Evolutionary conservation across 2,329 filamentous ascomycete species (phyloP), one percentile per base, ranked within the genome.

Genomic region (Aspergillus persii): DNA sequence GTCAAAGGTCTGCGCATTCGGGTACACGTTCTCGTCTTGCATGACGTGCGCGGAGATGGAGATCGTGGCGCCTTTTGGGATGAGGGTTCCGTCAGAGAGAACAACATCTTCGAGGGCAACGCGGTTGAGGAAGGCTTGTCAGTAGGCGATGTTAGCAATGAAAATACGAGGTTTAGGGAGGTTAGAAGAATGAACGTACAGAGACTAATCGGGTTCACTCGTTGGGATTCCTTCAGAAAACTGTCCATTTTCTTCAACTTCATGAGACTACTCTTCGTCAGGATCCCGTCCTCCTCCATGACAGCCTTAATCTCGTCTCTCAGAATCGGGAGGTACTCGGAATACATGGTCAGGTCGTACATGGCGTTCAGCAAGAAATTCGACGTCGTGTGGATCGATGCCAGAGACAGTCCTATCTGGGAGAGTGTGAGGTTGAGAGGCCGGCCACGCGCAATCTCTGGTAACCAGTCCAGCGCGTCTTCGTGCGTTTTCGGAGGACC

Each of bases 291-390:
- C 2, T 74, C 71, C 31, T 74, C 69, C 18, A 83, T 66, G 5
- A 81, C 74, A 1, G 73, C 70, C 2, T 72, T 65, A 6, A 82
- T 79, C 63, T 87, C 84, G 23, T 83, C 76, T 1, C 84, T 79
- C 1, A 86, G 69, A 9, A 80, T 77, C 4, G 81, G 73, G 36
- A 83, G 70, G 63, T 82, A 76, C 31, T 85, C 79, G 0, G 83
- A 83, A 36, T 81, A 70, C 3, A 80, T 75, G 0, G 79, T 79
- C 3, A 88, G 68, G 57, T 83, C 80, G 65, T 82, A 85, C 51
- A 87, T 76, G 57, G 80, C 59, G 76, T 84, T 80, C 1, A 79
- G 81, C 7, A 72, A 30, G 47, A 73, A 53, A 41, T 73, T 69
- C 2, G 71, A 72, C 4, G 71, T 74, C 5, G 73, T 74, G 57